Base-by-base conservation (phyloP, 805 yeast genomes). In the Pichia exigua region DNA sequence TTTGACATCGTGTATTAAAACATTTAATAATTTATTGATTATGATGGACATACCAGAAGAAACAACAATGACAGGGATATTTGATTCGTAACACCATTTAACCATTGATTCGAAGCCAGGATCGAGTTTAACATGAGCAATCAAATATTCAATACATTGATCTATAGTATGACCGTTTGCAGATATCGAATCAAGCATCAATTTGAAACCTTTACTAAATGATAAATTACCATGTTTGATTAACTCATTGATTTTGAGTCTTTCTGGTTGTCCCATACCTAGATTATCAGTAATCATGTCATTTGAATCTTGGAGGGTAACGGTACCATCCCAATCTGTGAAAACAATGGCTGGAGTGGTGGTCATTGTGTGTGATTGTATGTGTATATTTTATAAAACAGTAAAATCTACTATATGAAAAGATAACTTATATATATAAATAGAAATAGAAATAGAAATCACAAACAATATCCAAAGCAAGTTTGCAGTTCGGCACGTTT, bases 291-390 rank as follows among this genome's bases (percentile, higher is more conserved):
- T 91, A 56, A 94, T 72, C 66, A 75, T 86, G 68, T 94, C 98
- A 67, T 94, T 94, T 54, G 96, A 87, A 67, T 94, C 99, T 67
- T 92, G 95, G 54, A 87, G 72, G 13, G 99, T 94, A 57, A 94
- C 94, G 2, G 99, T 94, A 28, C 99, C 99, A 66, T 94, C 99
- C 81, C 95, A 94, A 68, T 94, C 99, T 43, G 97, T 87, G 74
- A 94, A 94, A 43, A 94, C 39, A n/a, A 35, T 35, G 20, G 39
- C 39, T 35, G 39, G 39, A 7, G 39, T 35, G 20, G 20, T 4
- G 20, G n/a, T 35, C n/a, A 11, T 35, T 35, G 20, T 8, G 20
- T 30, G 35, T 15, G 35, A 3, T 3, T 13, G 17, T 12, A 13
- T 30, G n/a, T 30, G 26, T 24, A 24, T 24, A 24, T 4, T 24